Base-by-base conservation (phyloP, 176 grass and related monocot genomes). In the Aegilops tauschii region DNA sequence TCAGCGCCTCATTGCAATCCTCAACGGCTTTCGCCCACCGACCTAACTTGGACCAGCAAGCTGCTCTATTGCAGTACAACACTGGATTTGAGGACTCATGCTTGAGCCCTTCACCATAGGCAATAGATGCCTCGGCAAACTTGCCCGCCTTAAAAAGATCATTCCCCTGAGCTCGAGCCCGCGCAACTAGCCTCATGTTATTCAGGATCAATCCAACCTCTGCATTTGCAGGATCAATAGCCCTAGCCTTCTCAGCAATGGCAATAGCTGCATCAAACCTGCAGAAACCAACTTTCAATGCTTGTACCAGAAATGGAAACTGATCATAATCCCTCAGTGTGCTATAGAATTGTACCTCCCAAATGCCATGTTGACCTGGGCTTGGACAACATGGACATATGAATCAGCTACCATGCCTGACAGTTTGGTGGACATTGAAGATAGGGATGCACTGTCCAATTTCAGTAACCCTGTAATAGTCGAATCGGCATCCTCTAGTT, bases 351-450 rank as follows among this genome's bases (percentile, higher is more conserved):
- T 28, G n/a, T 67, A 97, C 95, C 93, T 95, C 91, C 93, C 93
- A 25, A 95, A 68, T 82, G 90, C 93, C 93, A 98, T 85, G 65
- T 93, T 88, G 80, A 98, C 87, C 87, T 92, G 93, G 5, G 95
- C 93, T 82, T 84, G 86, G 29, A 98, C 93, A 61, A 90, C 62
- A 77, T 77, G 84, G 0, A 95, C 49, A 77, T 95, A 98, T 34
- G 95, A 89, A 86, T 90, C 77, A 21, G 83, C 82, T 61, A 40
- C 14, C 89, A 95, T 98, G 20, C 93, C 91, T 14, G 89, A 91
- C 40, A 88, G 45, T 59, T 85, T 92, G 49, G 83, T 79, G 83
- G 72, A 20, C 28, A 34, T 52, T 82, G 77, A 89, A 76, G 68
- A 79, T 29, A 86, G 59, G 1, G 73, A 91, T 17, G 63, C 89